phyloP scores from a whole-genome alignment of 2,329 filamentous ascomycete species.

The Diaporthe helianthi region DNA sequence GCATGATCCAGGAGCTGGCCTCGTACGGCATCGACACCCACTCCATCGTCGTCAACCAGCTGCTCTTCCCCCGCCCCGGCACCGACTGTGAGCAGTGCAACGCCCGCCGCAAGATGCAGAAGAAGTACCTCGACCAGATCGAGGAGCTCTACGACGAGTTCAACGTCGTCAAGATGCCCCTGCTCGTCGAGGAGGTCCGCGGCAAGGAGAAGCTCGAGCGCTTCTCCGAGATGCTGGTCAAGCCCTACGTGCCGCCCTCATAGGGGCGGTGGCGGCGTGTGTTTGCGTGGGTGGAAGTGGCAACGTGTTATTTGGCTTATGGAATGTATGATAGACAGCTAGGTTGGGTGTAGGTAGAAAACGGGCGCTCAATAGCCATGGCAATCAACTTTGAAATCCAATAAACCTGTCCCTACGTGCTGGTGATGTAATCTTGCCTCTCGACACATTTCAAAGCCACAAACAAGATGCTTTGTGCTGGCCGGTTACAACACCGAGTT shows the following conservation, averaged over 20 bases:
- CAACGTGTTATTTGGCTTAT: background rate
- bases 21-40: conserved; percentile 96
- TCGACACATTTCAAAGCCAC: background rate
- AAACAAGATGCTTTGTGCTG: background rate
- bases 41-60: conserved; percentile 96
- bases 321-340: background rate
- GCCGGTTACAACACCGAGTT: background rate
- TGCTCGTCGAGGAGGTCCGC: conserved; percentile 93
- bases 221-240: conserved; percentile 85
- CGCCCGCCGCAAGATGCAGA: conserved; percentile 95
- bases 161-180: conserved; percentile 97
- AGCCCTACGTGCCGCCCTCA: conserved; percentile 73
- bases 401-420: no score
- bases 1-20: conserved; percentile 98
- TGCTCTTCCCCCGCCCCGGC: conserved; percentile 86
- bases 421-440: background rate
- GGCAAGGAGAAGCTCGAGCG: conserved; percentile 93
- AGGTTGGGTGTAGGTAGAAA: background rate
- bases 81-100: conserved; percentile 95
- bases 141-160: conserved; percentile 99
- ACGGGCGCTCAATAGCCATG: background rate
- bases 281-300: background rate
- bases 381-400: background rate
- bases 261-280: background rate
- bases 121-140: conserved; percentile 98